Conservation (phyloP, 2,329 filamentous ascomycete genomes). For the Rhinocladiella mackenziei region DNA sequence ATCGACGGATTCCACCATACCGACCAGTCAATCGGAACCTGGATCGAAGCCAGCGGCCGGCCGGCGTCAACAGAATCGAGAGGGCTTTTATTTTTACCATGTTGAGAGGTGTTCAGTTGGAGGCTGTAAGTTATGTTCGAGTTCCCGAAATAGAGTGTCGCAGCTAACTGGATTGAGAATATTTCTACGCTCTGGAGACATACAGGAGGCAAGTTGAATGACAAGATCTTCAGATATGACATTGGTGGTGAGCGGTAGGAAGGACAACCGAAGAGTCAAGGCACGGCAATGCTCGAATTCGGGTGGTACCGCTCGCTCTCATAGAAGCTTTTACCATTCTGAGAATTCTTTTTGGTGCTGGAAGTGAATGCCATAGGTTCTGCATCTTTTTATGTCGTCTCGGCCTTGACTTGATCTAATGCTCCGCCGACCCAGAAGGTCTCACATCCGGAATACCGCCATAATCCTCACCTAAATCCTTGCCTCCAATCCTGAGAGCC, state of each 20-base stretch:
- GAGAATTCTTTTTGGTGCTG: no score
- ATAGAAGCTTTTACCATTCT: no score
- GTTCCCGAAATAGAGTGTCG: slow-evolving; percentile 33
- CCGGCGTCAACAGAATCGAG: slow-evolving; percentile 7
- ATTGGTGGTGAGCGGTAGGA: slow-evolving; percentile 51
- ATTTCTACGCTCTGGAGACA: no score
- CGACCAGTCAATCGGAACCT: slow-evolving; percentile 34
- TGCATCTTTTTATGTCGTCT: no score
- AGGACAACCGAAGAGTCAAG: no score
- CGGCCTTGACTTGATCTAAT: no score
- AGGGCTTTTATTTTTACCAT: slow-evolving; percentile 2
- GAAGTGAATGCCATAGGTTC: no score
- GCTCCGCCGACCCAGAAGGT: no score
- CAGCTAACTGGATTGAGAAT: no score
- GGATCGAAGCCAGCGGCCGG: not conserved
- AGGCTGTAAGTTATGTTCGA: slow-evolving; percentile 29
- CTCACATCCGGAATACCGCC: slow-evolving; percentile 12
- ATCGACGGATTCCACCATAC: slow-evolving; percentile 48
- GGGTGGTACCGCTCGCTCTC: no score
- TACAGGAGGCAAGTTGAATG: slow-evolving; percentile 49
- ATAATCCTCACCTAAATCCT: slow-evolving; percentile 23
- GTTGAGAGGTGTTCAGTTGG: not conserved
- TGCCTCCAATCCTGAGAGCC: slow-evolving; percentile 7
- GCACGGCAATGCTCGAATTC: no score
- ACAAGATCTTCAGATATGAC: slow-evolving; percentile 49